phyloP scores from a whole-genome alignment of 2,329 filamentous ascomycete genomes.

The Cercospora nicotianae region DNA sequence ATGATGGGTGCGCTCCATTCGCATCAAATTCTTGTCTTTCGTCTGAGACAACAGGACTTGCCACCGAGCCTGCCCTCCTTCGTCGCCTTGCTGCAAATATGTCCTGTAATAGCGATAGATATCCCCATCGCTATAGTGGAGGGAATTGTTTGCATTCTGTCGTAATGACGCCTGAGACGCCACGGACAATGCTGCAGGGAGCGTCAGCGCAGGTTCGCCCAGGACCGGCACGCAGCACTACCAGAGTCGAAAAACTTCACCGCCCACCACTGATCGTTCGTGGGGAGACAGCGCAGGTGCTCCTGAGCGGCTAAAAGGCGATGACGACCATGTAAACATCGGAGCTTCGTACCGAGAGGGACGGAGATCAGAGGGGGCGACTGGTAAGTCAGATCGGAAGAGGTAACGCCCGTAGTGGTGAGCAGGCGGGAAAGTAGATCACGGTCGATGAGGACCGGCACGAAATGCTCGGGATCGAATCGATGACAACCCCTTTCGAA shows the following conservation, averaged over 20 bases:
- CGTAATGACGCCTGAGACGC: background rate
- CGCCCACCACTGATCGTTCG: conserved; percentile 14
- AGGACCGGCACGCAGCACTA: background rate
- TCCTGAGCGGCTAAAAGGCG: background rate
- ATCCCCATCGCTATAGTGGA: background rate
- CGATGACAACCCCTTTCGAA: too few species aligned
- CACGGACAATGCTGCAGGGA: background rate
- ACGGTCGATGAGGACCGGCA: too few species aligned
- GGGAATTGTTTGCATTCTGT: background rate
- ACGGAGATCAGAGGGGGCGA: background rate
- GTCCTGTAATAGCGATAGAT: background rate
- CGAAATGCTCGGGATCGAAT: too few species aligned
- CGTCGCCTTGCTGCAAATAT: background rate
- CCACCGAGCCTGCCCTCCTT: background rate
- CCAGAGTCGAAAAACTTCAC: conserved; percentile 8
- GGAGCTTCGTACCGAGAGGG: background rate
- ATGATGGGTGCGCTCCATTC: background rate
- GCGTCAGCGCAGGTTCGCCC: background rate
- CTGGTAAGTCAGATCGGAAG: background rate
- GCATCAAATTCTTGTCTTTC: background rate
- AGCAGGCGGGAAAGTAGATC: too few species aligned
- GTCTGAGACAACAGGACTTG: background rate
- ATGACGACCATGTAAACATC: background rate
- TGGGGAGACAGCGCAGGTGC: background rate
- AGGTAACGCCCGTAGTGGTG: too few species aligned